Evolutionary conservation across 2,329 filamentous ascomycete genomes (phyloP), one percentile per base, ranked within the genome.

Genomic region (Phoma sp.): DNA sequence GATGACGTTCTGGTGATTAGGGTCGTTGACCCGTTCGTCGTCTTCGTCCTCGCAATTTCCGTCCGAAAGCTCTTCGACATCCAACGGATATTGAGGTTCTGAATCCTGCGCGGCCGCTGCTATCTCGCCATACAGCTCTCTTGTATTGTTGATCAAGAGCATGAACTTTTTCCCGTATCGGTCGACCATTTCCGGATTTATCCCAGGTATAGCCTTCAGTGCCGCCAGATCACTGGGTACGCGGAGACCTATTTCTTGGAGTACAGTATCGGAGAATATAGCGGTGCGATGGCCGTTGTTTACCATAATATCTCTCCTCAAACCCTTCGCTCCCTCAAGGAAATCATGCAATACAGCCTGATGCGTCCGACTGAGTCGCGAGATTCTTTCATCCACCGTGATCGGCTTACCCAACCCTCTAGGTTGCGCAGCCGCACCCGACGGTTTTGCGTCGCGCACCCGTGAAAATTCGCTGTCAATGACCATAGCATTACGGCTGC

Each of bases 221-320:
- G 85, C 78, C 13, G 83, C 81, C 8, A 85, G 65, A 7, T 79
- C 84, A 7, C 78, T 80, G 0, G 89, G 89, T 79, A 89, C 89
- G 30, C 80, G 75, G 44, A 91, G 84, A 10, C 84, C 87, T 88
- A 95, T 93, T 61, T 88, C 83, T 32, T 87, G 84, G 45, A 92
- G 81, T 11, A 90, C 81, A 22, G 80, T 80, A 56, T 91, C 87
- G 0, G 85, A 86, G 68, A 95, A 95, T 0, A 81, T 80, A 4
- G 83, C 80, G 22, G 79, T 78, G 7, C 84, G 81, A 29, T 89
- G 73, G 4, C 79, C 78, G 45, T 84, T 83, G 23, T 79, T 78
- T 58, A 85, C 83, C 62, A 88, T 83, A 23, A 93, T 78, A 1
- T 80, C 77, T 62, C 87, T 84, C 62, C 88, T 85, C 13, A 85